A percentile compares a stretch with the other conserved stretches of the same genome.
Conservation (phyloP, 345 rosid species). For the Camelina laxa region DNA sequence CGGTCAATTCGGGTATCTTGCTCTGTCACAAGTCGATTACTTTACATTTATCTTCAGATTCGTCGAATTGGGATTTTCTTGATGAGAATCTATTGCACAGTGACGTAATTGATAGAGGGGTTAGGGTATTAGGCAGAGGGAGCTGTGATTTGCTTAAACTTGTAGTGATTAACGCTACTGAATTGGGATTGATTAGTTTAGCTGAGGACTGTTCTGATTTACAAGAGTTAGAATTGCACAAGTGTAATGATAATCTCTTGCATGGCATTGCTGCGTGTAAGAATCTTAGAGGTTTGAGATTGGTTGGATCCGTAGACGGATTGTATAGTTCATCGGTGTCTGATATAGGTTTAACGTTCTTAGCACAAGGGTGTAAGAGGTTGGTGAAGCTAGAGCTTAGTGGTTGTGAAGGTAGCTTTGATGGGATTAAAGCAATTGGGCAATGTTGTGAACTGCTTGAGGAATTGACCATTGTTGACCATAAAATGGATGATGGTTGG, state of each 20-base stretch:
- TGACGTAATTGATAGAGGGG: conserved; percentile 66
- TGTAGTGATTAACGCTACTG: conserved; percentile 68
- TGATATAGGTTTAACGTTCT: conserved; percentile 86
- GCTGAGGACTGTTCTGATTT: conserved; percentile 66
- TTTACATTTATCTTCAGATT: conserved; percentile 46
- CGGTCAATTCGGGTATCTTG: conserved; percentile 58
- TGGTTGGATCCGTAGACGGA: conserved; percentile 69
- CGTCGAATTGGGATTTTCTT: conserved; percentile 42
- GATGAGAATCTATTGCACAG: conserved; percentile 59
- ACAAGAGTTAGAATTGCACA: conserved; percentile 80
- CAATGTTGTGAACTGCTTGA: conserved; percentile 93
- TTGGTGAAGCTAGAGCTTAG: conserved; percentile 88
- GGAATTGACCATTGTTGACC: conserved; percentile 69
- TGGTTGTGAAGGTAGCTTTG: conserved; percentile 94
- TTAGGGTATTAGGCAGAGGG: conserved; percentile 58
- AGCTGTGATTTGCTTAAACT: conserved; percentile 74
- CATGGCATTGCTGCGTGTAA: conserved; percentile 75
- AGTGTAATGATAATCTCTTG: conserved; percentile 68
- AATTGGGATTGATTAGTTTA: conserved; percentile 61
- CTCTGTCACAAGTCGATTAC: conserved; percentile 50
- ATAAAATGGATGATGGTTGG: conserved; percentile 97
- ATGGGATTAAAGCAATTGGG: conserved; percentile 95
- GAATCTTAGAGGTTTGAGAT: conserved; percentile 74
- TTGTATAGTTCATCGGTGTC: conserved; percentile 69
- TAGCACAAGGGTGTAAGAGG: conserved; percentile 92